Evolutionary conservation across 139 green algal genomes (phyloP), one percentile per base, ranked within the genome.

Genomic region (Ettlia oleoabundans): DNA sequence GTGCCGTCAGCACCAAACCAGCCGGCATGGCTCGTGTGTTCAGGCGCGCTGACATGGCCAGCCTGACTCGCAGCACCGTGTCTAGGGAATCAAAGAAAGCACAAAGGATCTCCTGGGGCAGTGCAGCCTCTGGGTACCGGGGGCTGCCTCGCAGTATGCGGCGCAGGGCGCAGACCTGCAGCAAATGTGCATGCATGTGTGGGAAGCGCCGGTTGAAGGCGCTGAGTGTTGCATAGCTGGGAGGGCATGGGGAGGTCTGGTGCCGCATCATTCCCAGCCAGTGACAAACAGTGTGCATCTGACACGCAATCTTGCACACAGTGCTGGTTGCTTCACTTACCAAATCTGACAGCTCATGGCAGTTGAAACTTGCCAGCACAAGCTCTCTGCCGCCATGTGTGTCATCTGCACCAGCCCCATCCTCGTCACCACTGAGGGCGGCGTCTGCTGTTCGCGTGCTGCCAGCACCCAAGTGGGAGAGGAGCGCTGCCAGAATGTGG

Each of bases 111-210:
- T 30, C 52, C 3, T 61, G 35, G 35, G 73, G 73, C 52, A 80
- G 37, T 35, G 22, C 19, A 28, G 8, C 7, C 19, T 26, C 33
- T 0, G 53, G 2, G 35, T 69, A 69, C 19, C 21, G 22, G n/a
- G n/a, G n/a, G 24, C 70, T 32, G 42, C 70, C n/a, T 19, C n/a
- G 21, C 52, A 80, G 73, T 30, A 80, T 68, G 73, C 73, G 33
- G 53, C 73, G 53, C 52, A 80, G 52, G 10, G 53, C 18, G 53
- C 4, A 6, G 3, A 72, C 32, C 65, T 72, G 65, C 37, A 42
- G 30, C 37, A 30, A 35, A 19, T 32, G 65, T 19, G 15, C 21
- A 52, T n/a, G n/a, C n/a, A n/a, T n/a, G n/a, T n/a, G n/a, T 10
- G 33, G 2, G 63, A 6, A 69, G 32, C 5, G 6, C 13, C 10